Evolutionary conservation across 345 rosid species (phyloP).

Genomic region (Eucalyptus virginea): DNA sequence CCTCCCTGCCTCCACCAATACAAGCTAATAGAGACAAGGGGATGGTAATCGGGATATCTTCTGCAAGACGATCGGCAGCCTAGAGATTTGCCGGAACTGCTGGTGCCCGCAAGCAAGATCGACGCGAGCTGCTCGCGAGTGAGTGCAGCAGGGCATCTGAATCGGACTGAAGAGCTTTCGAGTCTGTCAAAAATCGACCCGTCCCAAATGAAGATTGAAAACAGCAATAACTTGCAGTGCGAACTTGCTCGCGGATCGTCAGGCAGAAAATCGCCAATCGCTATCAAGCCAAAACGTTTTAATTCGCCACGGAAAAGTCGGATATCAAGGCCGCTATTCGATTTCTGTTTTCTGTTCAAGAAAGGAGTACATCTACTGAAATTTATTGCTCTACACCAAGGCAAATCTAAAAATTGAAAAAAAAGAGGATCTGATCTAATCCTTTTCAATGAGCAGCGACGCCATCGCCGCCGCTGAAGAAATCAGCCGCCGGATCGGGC

Average conservation of each 20-base stretch:
- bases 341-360: neutral
- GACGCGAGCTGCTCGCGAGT: neutral
- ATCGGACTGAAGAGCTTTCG: neutral
- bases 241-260: neutral
- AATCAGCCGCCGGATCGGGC: slow-evolving; percentile 12
- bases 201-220: neutral
- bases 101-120: neutral
- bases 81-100: neutral
- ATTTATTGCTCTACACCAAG: neutral
- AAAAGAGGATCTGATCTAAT: neutral
- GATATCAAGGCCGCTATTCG: neutral
- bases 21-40: neutral
- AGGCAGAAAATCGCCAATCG: neutral
- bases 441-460: neutral
- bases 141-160: neutral
- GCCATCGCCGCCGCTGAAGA: slow-evolving; percentile 1
- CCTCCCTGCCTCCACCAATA: neutral
- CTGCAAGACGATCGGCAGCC: neutral
- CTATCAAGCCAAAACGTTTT: neutral
- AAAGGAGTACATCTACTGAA: neutral
- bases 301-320: neutral
- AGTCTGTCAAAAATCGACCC: neutral
- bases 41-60: neutral
- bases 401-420: neutral
- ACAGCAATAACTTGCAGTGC: neutral